Evolutionary conservation across 352 stramenopile species (phyloP).

Genomic region (Pythium insidiosum): DNA sequence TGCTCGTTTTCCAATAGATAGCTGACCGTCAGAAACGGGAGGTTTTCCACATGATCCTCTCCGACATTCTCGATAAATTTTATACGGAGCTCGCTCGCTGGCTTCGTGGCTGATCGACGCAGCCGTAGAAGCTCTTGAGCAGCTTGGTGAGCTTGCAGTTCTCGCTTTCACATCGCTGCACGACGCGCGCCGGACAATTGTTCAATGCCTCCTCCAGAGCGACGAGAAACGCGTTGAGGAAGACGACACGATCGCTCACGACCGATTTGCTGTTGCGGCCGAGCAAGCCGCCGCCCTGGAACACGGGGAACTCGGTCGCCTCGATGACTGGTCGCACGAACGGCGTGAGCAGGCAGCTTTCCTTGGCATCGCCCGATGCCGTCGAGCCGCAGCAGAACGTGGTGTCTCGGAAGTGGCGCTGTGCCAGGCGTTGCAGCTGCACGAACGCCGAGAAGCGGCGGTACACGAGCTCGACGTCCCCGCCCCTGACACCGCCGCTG

Average conservation of each 20-base stretch:
- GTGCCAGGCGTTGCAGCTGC: constrained; percentile 68
- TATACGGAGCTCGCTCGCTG: constrained; percentile 11
- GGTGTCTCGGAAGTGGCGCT: constrained; percentile 59
- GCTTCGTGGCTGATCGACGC: constrained; percentile 9
- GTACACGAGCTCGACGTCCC: constrained; percentile 63
- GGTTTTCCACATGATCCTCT: too few species aligned
- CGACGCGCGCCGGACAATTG: constrained; percentile 69
- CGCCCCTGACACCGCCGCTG: too few species aligned
- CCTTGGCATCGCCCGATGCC: too few species aligned
- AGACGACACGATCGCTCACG: constrained; percentile 67
- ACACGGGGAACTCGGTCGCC: constrained; percentile 67
- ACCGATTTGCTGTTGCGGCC: constrained; percentile 22
- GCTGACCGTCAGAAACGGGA: too few species aligned
- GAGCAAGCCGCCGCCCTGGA: constrained; percentile 17
- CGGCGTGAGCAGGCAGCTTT: constrained; percentile 55
- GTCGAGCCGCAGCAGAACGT: constrained; percentile 56
- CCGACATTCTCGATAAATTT: too few species aligned
- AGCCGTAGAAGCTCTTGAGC: constrained; percentile 78
- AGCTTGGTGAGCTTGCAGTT: constrained; percentile 80
- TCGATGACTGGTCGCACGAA: constrained; percentile 66
- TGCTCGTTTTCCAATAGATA: too few species aligned
- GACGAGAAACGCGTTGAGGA: constrained; percentile 76
- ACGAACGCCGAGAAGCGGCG: constrained; percentile 81
- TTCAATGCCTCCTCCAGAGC: constrained; percentile 64
- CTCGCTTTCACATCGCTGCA: constrained; percentile 70